phyloP scores from a whole-genome alignment of 2,329 filamentous ascomycete genomes.

The Neophaeococcomyces mojaviensis region DNA sequence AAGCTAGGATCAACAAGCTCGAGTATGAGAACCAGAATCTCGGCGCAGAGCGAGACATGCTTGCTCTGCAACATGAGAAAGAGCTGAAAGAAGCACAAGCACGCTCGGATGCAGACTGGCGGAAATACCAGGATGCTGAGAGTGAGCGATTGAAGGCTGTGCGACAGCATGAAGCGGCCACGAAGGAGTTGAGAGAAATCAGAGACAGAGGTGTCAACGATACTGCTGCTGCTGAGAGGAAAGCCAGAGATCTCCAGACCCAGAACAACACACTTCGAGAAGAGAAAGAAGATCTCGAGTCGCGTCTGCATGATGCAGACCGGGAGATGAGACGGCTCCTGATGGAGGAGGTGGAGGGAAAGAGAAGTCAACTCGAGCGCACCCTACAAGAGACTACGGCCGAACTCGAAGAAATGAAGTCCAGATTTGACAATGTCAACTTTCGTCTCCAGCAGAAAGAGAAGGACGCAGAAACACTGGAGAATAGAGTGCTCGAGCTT shows the following conservation, averaged over 20 bases:
- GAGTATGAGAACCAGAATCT: constrained; percentile 80
- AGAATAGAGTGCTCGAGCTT: constrained; percentile 73
- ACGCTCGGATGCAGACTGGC: constrained; percentile 79
- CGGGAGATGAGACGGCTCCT: constrained; percentile 54
- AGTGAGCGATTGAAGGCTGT: constrained; percentile 42
- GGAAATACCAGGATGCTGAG: constrained; percentile 55
- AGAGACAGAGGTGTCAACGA: constrained; percentile 51
- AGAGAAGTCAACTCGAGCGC: constrained; percentile 51
- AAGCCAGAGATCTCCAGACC: constrained; percentile 53
- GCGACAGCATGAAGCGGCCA: constrained; percentile 48
- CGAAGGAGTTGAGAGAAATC: constrained; percentile 47
- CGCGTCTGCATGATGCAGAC: constrained; percentile 61
- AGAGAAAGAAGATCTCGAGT: constrained; percentile 74
- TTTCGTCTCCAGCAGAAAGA: constrained; percentile 63
- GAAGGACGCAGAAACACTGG: constrained; percentile 61
- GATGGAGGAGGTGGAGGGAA: constrained; percentile 53
- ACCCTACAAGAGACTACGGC: constrained; percentile 44
- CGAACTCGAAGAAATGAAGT: constrained; percentile 49
- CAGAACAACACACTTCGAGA: constrained; percentile 68
- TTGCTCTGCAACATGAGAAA: constrained; percentile 68
- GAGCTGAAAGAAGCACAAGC: constrained; percentile 73
- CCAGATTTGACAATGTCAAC: constrained; percentile 55
- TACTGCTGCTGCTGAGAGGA: constrained; percentile 47
- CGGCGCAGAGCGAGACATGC: constrained; percentile 80
- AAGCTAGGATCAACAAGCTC: constrained; percentile 79